These are phyloP conservation scores for Luvunga scandens DNA, from an alignment of 345 rosid genomes.

Conservation along the genomic window DNA sequence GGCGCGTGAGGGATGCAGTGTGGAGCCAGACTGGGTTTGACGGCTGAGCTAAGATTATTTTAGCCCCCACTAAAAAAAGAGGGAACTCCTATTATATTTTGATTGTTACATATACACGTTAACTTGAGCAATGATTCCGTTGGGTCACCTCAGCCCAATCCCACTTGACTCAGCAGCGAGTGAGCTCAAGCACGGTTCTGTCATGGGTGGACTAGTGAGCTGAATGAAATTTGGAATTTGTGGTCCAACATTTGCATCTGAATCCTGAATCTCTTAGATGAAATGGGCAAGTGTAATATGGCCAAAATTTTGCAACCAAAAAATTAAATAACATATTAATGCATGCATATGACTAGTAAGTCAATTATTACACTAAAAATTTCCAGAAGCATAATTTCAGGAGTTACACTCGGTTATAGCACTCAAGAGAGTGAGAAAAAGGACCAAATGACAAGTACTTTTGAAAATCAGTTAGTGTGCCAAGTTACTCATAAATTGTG, in stretches of 20 bases:
- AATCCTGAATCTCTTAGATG: background rate
- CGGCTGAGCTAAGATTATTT: conserved; percentile 20
- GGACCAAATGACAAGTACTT: background rate
- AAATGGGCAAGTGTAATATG: background rate
- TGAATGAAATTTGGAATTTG: conserved; percentile 10
- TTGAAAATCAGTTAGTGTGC: background rate
- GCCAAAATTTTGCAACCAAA: background rate
- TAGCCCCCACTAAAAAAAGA: too few relatives aligned
- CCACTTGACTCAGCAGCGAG: conserved; percentile 34
- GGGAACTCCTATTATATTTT: background rate
- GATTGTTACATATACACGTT: background rate
- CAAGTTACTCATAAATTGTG: background rate
- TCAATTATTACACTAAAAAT: too few relatives aligned
- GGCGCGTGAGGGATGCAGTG: conserved; percentile 88
- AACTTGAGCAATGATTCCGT: conserved; percentile 38
- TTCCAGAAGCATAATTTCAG: too few relatives aligned
- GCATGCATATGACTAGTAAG: too few relatives aligned
- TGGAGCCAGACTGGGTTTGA: conserved; percentile 90
- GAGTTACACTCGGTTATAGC: too few relatives aligned
- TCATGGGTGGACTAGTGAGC: background rate
- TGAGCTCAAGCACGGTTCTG: conserved; percentile 37
- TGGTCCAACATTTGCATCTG: background rate
- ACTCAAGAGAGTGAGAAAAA: too few relatives aligned
- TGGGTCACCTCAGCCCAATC: conserved; percentile 25
- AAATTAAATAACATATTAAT: too few relatives aligned